Percentiles rank a stretch among this genome's conserved stretches.
phyloP scores from a whole-genome alignment of 2,329 filamentous ascomycete genomes.

The Clarireedia hainanense region DNA sequence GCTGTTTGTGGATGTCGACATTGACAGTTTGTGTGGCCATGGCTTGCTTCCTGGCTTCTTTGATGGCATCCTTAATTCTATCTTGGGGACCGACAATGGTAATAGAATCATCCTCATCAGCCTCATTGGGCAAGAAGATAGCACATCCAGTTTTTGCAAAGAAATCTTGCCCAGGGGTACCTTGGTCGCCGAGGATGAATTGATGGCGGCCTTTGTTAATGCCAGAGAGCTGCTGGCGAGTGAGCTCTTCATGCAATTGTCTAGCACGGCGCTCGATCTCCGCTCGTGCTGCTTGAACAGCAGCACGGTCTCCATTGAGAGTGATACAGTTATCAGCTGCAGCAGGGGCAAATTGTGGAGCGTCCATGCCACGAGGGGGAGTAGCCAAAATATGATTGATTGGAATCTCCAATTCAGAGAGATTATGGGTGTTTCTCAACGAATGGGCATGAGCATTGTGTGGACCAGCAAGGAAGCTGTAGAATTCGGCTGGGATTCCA shows the following conservation, averaged over 20 bases:
- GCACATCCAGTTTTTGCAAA: constrained; percentile 84
- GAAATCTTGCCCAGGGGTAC: constrained; percentile 76
- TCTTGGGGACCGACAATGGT: constrained; percentile 76
- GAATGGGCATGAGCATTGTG: constrained; percentile 59
- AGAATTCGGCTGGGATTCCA: constrained; percentile 83
- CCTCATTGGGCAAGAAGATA: constrained; percentile 68
- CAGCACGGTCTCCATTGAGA: constrained; percentile 75
- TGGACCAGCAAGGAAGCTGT: constrained; percentile 85
- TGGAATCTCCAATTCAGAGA: constrained; percentile 76
- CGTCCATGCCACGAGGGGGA: constrained; percentile 52
- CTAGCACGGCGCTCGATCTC: constrained; percentile 74
- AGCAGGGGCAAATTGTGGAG: constrained; percentile 63
- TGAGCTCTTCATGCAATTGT: constrained; percentile 67
- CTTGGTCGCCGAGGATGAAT: constrained; percentile 85
- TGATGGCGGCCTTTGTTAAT: constrained; percentile 86
- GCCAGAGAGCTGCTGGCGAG: constrained; percentile 50
- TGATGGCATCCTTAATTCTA: constrained; percentile 64
- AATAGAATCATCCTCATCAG: constrained; percentile 65
- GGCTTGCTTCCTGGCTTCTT: constrained; percentile 82
- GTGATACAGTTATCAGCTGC: constrained; percentile 69
- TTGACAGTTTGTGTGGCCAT: constrained; percentile 78
- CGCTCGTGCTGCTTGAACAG: constrained; percentile 70
- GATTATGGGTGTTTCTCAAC: constrained; percentile 61
- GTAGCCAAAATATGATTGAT: constrained; percentile 67
- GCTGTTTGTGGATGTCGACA: constrained; percentile 74